Evolutionary conservation across 2,329 filamentous ascomycete genomes (phyloP), one percentile per base, ranked within the genome.

Genomic region (Cladosporium sp.): DNA sequence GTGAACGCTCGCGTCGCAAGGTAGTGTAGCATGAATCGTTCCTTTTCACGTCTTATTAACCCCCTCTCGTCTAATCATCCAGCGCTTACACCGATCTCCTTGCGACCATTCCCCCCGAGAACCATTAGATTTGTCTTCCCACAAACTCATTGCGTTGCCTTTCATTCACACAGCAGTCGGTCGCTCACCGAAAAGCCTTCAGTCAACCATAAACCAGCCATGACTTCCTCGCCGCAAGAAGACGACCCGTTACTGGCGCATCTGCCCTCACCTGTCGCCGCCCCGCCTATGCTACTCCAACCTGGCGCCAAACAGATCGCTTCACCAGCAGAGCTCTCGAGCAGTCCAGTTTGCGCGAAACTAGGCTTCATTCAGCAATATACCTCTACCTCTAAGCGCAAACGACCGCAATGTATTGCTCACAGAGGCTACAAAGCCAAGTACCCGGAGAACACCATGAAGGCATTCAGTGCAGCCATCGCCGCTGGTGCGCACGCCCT

Each of bases 381-480:
- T 13, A 20, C 56, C 32, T 57, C 65, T 43, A 49, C 29, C 39
- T 58, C 45, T 11, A 61, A 64, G 50, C 52, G 60, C 22, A 61
- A 59, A 44, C 67, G 83, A 43, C 88, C 88, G 1, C 85, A 89
- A 65, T 79, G 83, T 50, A 89, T 93, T 56, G 86, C 85, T 1
- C 88, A 92, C 71, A 78, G 88, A 51, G 88, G 88, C 39, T 89
- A 85, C 76, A 92, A 88, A 65, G 83, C 84, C 1, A 77, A 77
- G 45, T 88, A 79, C 58, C 89, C 92, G 0, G 92, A 97, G 69
- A 97, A 97, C 70, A 86, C 88, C 1, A 83, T 96, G 78, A 79
- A 76, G 13, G 86, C 88, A 7, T 95, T 96, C 70, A 74, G 74
- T 51, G 85, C 79, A 22, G 91, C 90, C 1, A 78, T 92, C 2